Evolutionary conservation across 768 basidiomycete genomes (phyloP).

Genomic region (Tulasnella calospora): DNA sequence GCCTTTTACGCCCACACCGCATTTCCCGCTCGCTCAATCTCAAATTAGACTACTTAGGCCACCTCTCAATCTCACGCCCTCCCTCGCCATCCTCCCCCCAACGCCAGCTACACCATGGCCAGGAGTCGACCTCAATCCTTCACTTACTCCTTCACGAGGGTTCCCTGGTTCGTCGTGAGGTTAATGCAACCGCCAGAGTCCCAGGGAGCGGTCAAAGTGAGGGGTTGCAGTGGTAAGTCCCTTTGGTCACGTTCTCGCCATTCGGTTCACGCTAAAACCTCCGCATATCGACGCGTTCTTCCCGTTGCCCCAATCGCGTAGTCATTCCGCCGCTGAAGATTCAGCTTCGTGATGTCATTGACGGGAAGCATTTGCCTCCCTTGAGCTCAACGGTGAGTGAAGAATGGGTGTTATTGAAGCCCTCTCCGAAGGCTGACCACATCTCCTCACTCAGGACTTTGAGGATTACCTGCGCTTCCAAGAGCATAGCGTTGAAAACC

Average conservation of each 20-base stretch:
- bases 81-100: background rate
- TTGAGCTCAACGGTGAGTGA: conserved; percentile 4
- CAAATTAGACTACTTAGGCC: too few relatives aligned
- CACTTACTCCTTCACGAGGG: background rate
- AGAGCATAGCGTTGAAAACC: conserved; percentile 18
- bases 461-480: conserved; percentile 16
- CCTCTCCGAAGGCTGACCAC: background rate
- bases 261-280: background rate
- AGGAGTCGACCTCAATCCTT: background rate
- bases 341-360: conserved; percentile 17
- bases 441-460: conserved; percentile 14
- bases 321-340: conserved; percentile 18
- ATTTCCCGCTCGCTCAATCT: too few relatives aligned
- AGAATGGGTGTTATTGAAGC: background rate
- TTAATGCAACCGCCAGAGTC: background rate
- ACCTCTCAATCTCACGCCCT: too few relatives aligned
- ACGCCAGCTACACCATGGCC: background rate
- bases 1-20: too few relatives aligned
- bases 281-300: background rate
- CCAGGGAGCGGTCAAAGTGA: conserved; percentile 14
- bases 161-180: conserved; percentile 1
- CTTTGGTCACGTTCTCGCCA: background rate
- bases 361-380: conserved; percentile 24
- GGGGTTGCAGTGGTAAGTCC: conserved; percentile 8
- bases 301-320: background rate